phyloP scores from a whole-genome alignment of 305 asterid species.

The Stenogyne calaminthoides region DNA sequence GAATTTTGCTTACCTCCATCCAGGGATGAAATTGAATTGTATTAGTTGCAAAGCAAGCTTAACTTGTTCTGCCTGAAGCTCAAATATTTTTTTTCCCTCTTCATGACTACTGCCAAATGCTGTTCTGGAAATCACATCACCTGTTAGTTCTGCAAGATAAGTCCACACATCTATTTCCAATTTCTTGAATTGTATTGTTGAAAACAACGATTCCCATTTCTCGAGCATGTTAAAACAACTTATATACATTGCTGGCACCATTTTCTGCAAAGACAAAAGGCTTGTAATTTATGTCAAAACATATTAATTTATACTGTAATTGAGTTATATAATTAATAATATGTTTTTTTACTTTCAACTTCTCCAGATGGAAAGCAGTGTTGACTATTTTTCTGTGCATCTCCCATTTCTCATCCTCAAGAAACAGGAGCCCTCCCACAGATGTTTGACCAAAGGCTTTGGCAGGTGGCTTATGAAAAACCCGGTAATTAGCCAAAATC shows the following conservation, averaged over 20 bases:
- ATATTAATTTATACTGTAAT: too few relatives aligned
- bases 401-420: slow-evolving; percentile 35
- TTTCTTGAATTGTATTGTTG: not conserved
- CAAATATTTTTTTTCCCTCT: slow-evolving; percentile 49
- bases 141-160: slow-evolving; percentile 36
- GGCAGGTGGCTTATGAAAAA: not conserved
- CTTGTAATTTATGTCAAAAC: not conserved
- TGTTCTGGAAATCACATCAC: slow-evolving; percentile 47
- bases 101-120: slow-evolving; percentile 29
- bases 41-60: slow-evolving; percentile 6
- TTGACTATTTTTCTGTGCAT: slow-evolving; percentile 36
- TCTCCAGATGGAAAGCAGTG: slow-evolving; percentile 41
- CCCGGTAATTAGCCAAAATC: not conserved
- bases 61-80: slow-evolving; percentile 40
- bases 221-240: slow-evolving; percentile 40
- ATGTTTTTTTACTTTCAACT: slow-evolving; percentile 29
- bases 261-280: slow-evolving; percentile 15
- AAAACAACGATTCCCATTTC: slow-evolving; percentile 45
- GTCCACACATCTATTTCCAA: slow-evolving; percentile 57
- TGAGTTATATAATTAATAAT: too few relatives aligned
- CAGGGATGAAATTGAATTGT: slow-evolving; percentile 26
- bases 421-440: not conserved
- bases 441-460: not conserved
- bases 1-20: slow-evolving; percentile 34
- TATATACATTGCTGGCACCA: slow-evolving; percentile 4